Evolutionary conservation across 257 asterid genomes (phyloP), one percentile per base, ranked within the genome.

Genomic region (Cruciata laevipes): DNA sequence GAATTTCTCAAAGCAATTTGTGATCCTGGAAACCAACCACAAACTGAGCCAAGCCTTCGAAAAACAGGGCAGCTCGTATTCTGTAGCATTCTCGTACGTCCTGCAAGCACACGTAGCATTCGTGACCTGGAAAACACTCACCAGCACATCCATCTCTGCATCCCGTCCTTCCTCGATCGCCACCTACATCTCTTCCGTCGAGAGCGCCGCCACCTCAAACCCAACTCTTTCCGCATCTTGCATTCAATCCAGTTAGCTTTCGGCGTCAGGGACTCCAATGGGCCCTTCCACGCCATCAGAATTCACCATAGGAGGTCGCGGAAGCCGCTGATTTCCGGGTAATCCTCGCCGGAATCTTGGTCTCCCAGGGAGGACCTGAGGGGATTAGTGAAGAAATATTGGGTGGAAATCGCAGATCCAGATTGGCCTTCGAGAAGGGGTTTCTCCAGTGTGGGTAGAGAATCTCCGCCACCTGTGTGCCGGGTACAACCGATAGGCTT

Each of bases 371-470:
- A 88, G 6, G 96, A 84, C 6, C 98, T 83, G 78, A 93, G 87
- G 85, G 88, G 97, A 66, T 90, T 93, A 12, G 89, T 83, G 79
- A 90, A 84, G 77, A 90, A 87, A 67, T 86, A 90, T n/a, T 0
- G 97, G 96, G 81, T 93, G 99, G 70, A 93, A 77, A 60, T 89
- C 97, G 56, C n/a, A n/a, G n/a, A n/a, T n/a, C n/a, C n/a, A n/a
- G n/a, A n/a, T n/a, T n/a, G n/a, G n/a, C n/a, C n/a, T n/a, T n/a
- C n/a, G n/a, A n/a, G n/a, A n/a, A n/a, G n/a, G n/a, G n/a, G n/a
- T n/a, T n/a, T n/a, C n/a, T n/a, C n/a, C n/a, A n/a, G n/a, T n/a
- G n/a, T n/a, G n/a, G n/a, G n/a, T n/a, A n/a, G n/a, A n/a, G n/a
- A n/a, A n/a, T n/a, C n/a, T n/a, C n/a, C n/a, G n/a, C n/a, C n/a